Percentiles rank a stretch among this genome's conserved stretches.
Evolutionary conservation across 306 rosid species (phyloP).

Genomic region (Calophaca sinica): DNA sequence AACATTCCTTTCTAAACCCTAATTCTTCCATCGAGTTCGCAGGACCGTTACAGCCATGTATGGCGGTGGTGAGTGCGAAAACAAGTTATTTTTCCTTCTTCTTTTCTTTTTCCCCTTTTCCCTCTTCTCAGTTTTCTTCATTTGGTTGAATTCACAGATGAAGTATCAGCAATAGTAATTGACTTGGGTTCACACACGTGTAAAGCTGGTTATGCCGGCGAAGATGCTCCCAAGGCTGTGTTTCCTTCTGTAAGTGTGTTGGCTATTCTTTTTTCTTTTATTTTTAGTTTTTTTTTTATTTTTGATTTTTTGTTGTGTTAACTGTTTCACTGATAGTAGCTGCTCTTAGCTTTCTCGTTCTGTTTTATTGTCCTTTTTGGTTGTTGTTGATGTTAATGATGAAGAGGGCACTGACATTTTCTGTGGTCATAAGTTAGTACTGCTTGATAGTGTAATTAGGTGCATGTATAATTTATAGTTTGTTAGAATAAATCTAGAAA

Average conservation of each 20-base stretch:
- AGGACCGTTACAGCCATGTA: slow-evolving; percentile 60
- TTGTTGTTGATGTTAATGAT: not conserved
- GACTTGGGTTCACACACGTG: slow-evolving; percentile 97
- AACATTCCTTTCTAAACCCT: slow-evolving; percentile 44
- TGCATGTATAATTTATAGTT: slow-evolving; percentile 9
- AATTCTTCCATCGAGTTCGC: slow-evolving; percentile 22
- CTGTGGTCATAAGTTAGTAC: slow-evolving; percentile 8
- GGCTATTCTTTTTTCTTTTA: not conserved
- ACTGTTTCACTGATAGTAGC: not conserved
- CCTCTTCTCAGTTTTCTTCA: not conserved
- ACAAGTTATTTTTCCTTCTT: not conserved
- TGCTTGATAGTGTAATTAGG: slow-evolving; percentile 22
- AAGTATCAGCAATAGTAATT: slow-evolving; percentile 90
- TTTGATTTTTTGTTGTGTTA: slow-evolving; percentile 11
- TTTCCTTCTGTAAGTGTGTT: slow-evolving; percentile 82
- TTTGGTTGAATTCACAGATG: slow-evolving; percentile 59
- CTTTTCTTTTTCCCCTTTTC: not conserved
- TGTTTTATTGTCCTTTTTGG: not conserved
- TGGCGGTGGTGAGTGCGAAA: slow-evolving; percentile 84
- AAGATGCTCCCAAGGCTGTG: slow-evolving; percentile 98
- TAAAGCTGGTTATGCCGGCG: slow-evolving; percentile 98
- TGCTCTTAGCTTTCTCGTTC: not conserved
- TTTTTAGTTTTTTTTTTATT: not conserved
- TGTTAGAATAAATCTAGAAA: not conserved
- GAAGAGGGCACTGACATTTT: slow-evolving; percentile 25